Evolutionary conservation across 805 yeast species (phyloP), one percentile per base, ranked within the genome.

Genomic region (Wickerhamomyces silvicola): DNA sequence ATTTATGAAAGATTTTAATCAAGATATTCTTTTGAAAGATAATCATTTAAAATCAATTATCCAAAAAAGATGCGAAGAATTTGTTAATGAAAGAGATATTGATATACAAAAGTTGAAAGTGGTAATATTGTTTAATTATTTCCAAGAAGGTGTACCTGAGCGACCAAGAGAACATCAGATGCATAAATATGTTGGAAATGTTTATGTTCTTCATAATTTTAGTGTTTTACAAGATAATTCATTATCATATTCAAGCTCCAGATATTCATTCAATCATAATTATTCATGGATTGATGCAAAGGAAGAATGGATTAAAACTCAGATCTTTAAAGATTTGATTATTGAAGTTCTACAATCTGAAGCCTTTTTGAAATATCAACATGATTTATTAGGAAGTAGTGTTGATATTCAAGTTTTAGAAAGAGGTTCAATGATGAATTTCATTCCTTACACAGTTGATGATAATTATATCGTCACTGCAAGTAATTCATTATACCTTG

Each of bases 181-280:
- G 5, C 47, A 43, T 24, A 50, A 44, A 25, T 50, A 48, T 21
- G 52, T 50, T 13, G 55, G 54, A 4, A 50, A 48, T 18, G 30
- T 48, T 14, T 42, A 46, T 20, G 39, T 46, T 7, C 18, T 48
- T 3, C 44, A 36, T 23, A 31, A 39, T 6, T 45, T 48, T 33
- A 36, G 27, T 6, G 38, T 47, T 0, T 28, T 42, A 20, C 41
- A 39, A 5, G 52, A 46, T 17, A 39, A 45, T 13, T 39, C 46
- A 32, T 23, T 48, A 24, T 36, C 37, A 8, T 48, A 40, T 32
- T 32, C 41, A 11, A 42, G 36, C 22, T 25, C 38, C 10, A 43
- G 52, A 31, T 43, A 42, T 28, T 30, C 40, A 6, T 48, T 39
- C 30, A 46, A 48, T 33, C 49, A 46, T 28, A 39, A 39, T 19